Evolutionary conservation across 148 eudicot genomes (phyloP), one percentile per base, ranked within the genome.

Genomic region (Arctostaphylos glauca): DNA sequence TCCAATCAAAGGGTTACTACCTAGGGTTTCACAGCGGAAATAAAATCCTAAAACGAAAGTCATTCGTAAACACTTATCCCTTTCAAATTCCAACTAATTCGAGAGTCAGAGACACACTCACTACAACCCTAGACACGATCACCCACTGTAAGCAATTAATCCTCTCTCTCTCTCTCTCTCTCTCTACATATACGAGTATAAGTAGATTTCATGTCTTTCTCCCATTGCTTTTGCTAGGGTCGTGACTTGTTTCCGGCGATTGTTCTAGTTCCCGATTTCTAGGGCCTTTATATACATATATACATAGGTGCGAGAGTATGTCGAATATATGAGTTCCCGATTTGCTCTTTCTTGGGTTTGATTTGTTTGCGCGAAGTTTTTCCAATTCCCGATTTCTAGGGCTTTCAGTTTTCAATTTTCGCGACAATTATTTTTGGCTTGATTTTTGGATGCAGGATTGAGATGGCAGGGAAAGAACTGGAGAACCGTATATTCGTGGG

Each of bases 401-500:
- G 70, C 15, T 59, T 23, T 31, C 3, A 76, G 8, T 49, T 50
- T 50, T 10, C 23, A 48, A 9, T 7, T 44, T 48, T 12, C 41
- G 54, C 19, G 10, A 44, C 52, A 44, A 7, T 13, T 10, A 6
- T 16, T 44, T 72, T 48, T 50, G 16, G 4, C 19, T 50, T 8
- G 2, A 5, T 25, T 38, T 9, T 15, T 16, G 15, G 19, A 60
- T 13, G 3, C 19, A 38, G 9, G 58, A 52, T 50, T 23, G 44
- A 60, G n/a, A 90, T 90, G 92, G 86, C 89, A 16, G 92, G 82
- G 58, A 89, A 84, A 62, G 93, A 89, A 15, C 82, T 83, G 10
- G 95, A 92, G n/a, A 71, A 92, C 86, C 89, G 95, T 44, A 84
- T 92, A 67, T 92, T 92, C 80, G 90, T 92, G 21, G 95, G 95